Evolutionary conservation across 441 rosid species (phyloP).

Genomic region (Erysimum pusillum): DNA sequence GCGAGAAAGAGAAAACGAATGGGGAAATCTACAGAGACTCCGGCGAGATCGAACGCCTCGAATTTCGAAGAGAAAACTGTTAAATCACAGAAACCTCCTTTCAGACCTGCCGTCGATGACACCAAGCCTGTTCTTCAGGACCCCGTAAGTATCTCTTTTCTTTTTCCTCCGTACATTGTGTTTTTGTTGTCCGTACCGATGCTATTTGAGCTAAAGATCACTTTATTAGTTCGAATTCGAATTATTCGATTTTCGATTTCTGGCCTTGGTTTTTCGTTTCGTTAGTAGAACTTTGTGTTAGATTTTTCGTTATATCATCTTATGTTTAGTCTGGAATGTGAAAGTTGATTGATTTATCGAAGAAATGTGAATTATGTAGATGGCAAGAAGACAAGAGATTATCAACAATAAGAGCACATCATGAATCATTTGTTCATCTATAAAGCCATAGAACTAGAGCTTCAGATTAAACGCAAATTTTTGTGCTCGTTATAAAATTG

Average conservation of each 20-base stretch:
- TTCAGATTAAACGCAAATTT: not conserved
- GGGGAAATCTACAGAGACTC: constrained; percentile 36
- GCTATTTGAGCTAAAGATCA: constrained; percentile 7
- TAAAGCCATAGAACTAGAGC: not conserved
- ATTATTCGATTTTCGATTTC: not conserved
- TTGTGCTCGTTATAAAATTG: not conserved
- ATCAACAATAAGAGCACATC: not conserved
- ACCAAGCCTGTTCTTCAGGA: constrained; percentile 51
- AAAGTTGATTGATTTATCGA: not conserved
- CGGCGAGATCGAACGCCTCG: constrained; percentile 28
- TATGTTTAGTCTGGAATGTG: not conserved
- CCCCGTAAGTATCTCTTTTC: constrained; percentile 35
- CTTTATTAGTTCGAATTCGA: not conserved
- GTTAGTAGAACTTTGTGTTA: not conserved
- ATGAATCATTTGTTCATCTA: not conserved
- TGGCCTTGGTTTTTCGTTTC: not conserved
- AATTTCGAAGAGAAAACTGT: not conserved
- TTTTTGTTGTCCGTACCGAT: not conserved
- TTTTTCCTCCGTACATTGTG: not conserved
- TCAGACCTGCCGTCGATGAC: constrained; percentile 48
- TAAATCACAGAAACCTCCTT: constrained; percentile 40
- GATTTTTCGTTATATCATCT: too few species aligned
- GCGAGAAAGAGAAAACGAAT: constrained; percentile 34
- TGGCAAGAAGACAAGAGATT: not conserved
- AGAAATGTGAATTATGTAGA: not conserved